Evolutionary conservation across 148 eudicot species (phyloP), one percentile per base, ranked within the genome.

Genomic region (Chenopodium suecicum): DNA sequence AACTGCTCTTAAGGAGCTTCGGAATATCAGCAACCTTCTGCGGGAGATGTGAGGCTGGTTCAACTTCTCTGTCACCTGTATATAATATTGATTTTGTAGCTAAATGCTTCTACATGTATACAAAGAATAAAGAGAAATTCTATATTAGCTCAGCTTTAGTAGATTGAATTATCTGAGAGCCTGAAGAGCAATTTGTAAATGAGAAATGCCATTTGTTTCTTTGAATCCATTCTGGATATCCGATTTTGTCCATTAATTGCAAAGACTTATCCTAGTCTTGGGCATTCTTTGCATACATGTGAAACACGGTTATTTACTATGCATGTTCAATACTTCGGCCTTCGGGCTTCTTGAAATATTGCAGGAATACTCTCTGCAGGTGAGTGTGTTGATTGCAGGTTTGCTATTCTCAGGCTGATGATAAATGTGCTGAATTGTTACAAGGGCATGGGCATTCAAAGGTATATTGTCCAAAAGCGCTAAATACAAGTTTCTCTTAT

Each of bases 1-100:
- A 88, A 83, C 89, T 79, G 97, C 99, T 20, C 89, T 95, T 12
- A 89, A 89, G 82, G 99, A 95, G 97, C 99, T 95, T 81, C 84
- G 98, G 83, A 95, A 95, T 77, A 92, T 94, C 76, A 95, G 99
- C 89, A 89, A 90, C 83, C 82, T 93, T 78, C 84, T 95, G 25
- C 89, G 88, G 19, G 97, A 94, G 89, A 90, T 92, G 93, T 89
- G 91, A 89, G 81, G 46, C 64, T 52, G 56, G 13, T 65, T 25
- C 14, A 50, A 20, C 67, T n/a, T 29, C 54, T 77, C 32, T 16
- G 9, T 41, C 29, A 31, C 65, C 11, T 47, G 54, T 68, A 46
- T 77, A 83, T 84, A 23, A 19, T 68, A 73, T 77, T 80, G 81
- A 65, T 84, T 81, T 78, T 17, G 67, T 68, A 73, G 87, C 71